Percentiles rank a stretch among this genome's conserved stretches.
Evolutionary conservation across 2,329 filamentous ascomycete genomes (phyloP).

Genomic region (Orbilia javanica): DNA sequence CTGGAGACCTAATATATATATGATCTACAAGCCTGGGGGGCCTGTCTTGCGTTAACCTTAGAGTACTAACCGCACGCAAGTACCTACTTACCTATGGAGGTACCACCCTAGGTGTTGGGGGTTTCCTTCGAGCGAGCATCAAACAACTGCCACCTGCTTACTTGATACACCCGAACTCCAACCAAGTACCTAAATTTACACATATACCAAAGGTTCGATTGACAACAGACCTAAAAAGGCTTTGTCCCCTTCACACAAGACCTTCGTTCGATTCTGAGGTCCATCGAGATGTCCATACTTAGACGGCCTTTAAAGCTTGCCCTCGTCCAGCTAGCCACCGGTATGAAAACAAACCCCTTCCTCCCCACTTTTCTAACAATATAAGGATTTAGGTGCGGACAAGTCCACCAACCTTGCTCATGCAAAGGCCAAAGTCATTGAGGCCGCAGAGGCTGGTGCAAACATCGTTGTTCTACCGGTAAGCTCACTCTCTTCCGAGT

Average conservation of each 20-base stretch:
- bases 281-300: conserved; percentile 68
- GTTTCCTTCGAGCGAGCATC: too few relatives aligned
- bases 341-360: conserved; percentile 63
- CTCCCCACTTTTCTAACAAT: conserved; percentile 62
- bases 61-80: too few relatives aligned
- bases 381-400: conserved; percentile 72
- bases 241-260: neutral
- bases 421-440: conserved; percentile 83
- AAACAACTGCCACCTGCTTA: too few relatives aligned
- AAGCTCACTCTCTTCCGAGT: neutral
- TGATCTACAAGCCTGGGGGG: too few relatives aligned
- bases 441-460: conserved; percentile 81
- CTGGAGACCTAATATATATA: too few relatives aligned
- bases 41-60: too few relatives aligned
- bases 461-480: conserved; percentile 86
- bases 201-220: neutral
- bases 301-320: conserved; percentile 83
- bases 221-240: neutral
- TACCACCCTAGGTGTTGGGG: too few relatives aligned
- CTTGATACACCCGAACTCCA: too few relatives aligned
- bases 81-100: too few relatives aligned
- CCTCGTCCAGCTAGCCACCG: conserved; percentile 83
- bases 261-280: neutral
- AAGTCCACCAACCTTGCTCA: conserved; percentile 86
- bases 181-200: too few relatives aligned